Evolutionary conservation across 129 eudicot species (phyloP).

Genomic region (Chrysanthemum lavandulifolium): DNA sequence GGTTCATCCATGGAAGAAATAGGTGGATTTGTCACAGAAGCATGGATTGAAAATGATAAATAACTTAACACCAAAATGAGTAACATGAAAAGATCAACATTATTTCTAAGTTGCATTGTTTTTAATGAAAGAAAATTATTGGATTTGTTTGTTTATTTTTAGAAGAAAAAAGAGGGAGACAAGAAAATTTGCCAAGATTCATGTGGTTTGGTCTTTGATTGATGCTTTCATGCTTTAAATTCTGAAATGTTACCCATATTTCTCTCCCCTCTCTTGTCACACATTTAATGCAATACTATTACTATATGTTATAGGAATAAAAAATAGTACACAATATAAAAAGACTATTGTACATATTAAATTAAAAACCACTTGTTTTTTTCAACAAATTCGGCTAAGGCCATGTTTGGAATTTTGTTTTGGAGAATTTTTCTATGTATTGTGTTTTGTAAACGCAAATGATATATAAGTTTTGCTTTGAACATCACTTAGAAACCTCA

Average conservation of each 20-base stretch:
- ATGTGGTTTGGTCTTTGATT: conserved; percentile 30
- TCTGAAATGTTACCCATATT: conserved; percentile 19
- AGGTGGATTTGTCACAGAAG: conserved; percentile 47
- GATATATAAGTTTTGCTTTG: too few species aligned
- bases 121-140: too few species aligned
- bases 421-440: too few species aligned
- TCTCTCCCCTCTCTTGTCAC: background rate
- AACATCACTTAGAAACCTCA: too few species aligned
- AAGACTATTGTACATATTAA: too few species aligned
- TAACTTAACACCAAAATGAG: conserved; percentile 47
- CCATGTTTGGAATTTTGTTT: too few species aligned
- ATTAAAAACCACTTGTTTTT: too few species aligned
- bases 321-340: background rate
- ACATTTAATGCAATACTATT: conserved; percentile 10
- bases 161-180: conserved; percentile 11
- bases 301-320: background rate
- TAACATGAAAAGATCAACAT: conserved; percentile 39
- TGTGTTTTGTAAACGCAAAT: too few species aligned
- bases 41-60: conserved; percentile 36
- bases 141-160: background rate
- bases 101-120: conserved; percentile 18
- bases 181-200: conserved; percentile 17
- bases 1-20: conserved; percentile 54
- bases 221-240: conserved; percentile 35
- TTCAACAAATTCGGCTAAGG: too few species aligned